These are phyloP conservation scores for Volvox carteri DNA, from an alignment of 163 green algal genomes.

Conservation along the genomic window DNA sequence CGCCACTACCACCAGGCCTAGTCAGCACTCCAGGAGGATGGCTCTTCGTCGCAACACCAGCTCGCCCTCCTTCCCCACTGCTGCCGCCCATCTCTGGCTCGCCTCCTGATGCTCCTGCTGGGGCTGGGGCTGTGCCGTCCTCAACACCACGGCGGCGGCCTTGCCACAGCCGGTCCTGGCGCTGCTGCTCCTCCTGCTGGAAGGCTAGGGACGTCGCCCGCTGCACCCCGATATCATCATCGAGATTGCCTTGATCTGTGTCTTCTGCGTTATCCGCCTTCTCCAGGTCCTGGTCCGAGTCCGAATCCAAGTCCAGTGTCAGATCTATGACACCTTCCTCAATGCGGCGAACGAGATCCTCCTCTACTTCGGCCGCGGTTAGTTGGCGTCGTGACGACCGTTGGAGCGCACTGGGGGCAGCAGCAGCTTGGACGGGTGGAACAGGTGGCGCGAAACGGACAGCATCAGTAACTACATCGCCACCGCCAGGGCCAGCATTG, in stretches of 20 bases:
- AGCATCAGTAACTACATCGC: not conserved
- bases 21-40: not conserved
- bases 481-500: not conserved
- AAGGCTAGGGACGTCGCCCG: not conserved
- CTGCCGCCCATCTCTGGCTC: too few species aligned
- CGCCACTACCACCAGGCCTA: not conserved
- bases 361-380: not conserved
- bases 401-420: not conserved
- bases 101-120: too few species aligned
- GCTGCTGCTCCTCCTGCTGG: too few species aligned
- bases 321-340: slow-evolving; percentile 50
- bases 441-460: not conserved
- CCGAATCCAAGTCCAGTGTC: slow-evolving; percentile 29
- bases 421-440: not conserved
- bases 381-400: not conserved
- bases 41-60: not conserved
- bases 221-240: not conserved
- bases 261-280: too few species aligned
- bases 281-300: not conserved
- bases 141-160: not conserved
- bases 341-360: not conserved
- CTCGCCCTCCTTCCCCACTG: too few species aligned
- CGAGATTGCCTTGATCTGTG: not conserved
- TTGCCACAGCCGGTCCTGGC: not conserved
- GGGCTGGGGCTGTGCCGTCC: too few species aligned